Base-by-base conservation (phyloP, 495 filamentous ascomycete species). In the Tricharina praecox region DNA sequence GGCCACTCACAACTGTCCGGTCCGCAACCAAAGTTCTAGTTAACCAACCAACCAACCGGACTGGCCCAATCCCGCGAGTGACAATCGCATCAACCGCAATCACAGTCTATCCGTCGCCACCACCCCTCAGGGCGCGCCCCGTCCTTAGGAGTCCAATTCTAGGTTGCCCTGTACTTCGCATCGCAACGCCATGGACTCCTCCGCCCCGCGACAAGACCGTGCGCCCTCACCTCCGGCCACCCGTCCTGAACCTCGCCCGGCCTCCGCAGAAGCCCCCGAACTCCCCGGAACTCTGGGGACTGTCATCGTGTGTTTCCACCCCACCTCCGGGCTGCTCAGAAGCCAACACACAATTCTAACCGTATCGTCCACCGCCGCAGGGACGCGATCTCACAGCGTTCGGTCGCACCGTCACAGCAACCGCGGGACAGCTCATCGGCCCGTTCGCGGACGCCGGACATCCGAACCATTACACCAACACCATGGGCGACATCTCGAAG, bases 331-430 rank as follows among this genome's bases (percentile, higher is more conserved):
- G 11, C 24, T 25, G 23, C 34, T 23, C 15, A 7, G 9, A 20
- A 47, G 19, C 20, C 23, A 11, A 10, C 25, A 15, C 15, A 10
- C 44, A 33, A 10, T 34, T 34, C 45, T n/a, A 16, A 20, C 26
- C 13, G 24, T 33, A 16, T 23, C 16, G 8, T 15, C 23, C 9
- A 19, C 20, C 40, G 44, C 23, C 52, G 53, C 61, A 96, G 88
- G 74, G 84, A 36, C 78, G 84, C 58, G 82, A 87, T 53, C 67
- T 99, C 51, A 85, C 94, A 66, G 84, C 86, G 30, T 94, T 99
- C 65, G 76, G 84, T 44, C 76, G 86, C 55, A 99, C 93, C 67
- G 86, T 99, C 48, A 87, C 87, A 21, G 84, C 83, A 19, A 96
- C 90, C 15, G 92, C 90, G 33, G 81, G 77, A 60, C 85, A 92